Base-by-base conservation (phyloP, 2,329 filamentous ascomycete species). In the Xylariaceae sp. region DNA sequence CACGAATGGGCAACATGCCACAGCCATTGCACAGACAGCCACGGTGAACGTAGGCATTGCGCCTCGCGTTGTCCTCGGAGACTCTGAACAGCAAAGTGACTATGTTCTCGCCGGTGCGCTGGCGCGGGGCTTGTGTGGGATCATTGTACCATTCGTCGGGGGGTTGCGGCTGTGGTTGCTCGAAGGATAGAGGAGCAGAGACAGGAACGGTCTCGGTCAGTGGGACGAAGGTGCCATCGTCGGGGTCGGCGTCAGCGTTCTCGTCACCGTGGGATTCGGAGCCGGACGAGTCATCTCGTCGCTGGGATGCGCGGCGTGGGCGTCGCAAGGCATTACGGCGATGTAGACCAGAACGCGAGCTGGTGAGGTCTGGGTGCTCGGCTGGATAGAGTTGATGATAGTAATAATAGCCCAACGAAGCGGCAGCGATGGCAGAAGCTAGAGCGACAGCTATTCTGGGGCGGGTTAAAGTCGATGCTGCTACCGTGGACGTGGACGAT, bases 1-100 rank as follows among this genome's bases (percentile, higher is more conserved):
- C 95, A 49, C 91, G 88, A 60, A 99, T 98, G 11, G 95, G 94
- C 46, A 91, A 87, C 67, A 90, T 87, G 53, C 90, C 90, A 67
- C 95, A 99, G 46, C 87, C 87, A 73, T 98, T 96, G 72, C 95
- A 99, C 33, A 89, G 89, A 59, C 96, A 96, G 11, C 95, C 94
- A 11, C 94, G 85, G 73, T 99, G 95, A 19, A 97, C 89, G 69
- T 95, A 96, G 17, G 92, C 90, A 71, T 95, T 94, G 48, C 91
- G 84, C 53, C 88, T 86, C 1, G 93, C 92, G 71, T 96, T 93
- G 65, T 98, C 92, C 73, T 97, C 93, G 0, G 93, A 96, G 43
- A 98, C 96, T 56, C 93, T 86, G 71, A 96, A 98, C 1, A 98
- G 81, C 2, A 97, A 80, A 60, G 87, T 91, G 41, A 96, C 88